phyloP scores from a whole-genome alignment of 352 stramenopile genomes.

The Pythium angustatum region DNA sequence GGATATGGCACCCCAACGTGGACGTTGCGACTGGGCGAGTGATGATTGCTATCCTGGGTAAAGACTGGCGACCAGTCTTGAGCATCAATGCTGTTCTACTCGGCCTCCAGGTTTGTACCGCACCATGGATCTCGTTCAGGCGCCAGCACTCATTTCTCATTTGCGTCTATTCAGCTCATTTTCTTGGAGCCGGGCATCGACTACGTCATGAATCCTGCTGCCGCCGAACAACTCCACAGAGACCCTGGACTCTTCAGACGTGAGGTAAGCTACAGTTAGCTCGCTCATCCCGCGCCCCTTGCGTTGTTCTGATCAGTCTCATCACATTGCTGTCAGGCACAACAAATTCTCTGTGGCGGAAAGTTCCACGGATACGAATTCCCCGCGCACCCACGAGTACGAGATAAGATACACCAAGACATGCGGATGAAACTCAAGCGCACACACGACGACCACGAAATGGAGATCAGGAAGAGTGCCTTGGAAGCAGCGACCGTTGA shows the following conservation, averaged over 20 bases:
- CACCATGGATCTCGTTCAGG: neutral
- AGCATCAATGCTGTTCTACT: constrained; percentile 87
- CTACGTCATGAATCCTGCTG: constrained; percentile 57
- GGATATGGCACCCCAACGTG: constrained; percentile 87
- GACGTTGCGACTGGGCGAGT: constrained; percentile 72
- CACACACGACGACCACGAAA: constrained; percentile 35
- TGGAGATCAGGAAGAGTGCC: constrained; percentile 7
- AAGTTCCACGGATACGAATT: constrained; percentile 68
- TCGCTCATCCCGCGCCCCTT: too few species aligned
- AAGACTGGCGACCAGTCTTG: constrained; percentile 83
- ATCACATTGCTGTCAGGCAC: constrained; percentile 25
- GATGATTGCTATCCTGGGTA: constrained; percentile 86
- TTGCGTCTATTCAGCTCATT: constrained; percentile 50
- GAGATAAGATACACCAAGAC: constrained; percentile 49
- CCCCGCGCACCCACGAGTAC: constrained; percentile 50
- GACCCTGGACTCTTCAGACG: constrained; percentile 49
- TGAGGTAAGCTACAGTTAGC: constrained; percentile 32
- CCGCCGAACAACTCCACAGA: constrained; percentile 56
- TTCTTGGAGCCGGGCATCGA: constrained; percentile 78
- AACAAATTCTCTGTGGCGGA: constrained; percentile 67
- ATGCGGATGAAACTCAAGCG: constrained; percentile 60
- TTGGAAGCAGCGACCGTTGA: constrained; percentile 18
- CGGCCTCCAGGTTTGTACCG: constrained; percentile 59
- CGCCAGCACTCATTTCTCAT: neutral
- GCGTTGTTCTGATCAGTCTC: neutral